Percentiles rank a stretch among this genome's conserved stretches.
Conservation (phyloP, 176 grass and related monocot species). For the Bothriochloa decipiens region DNA sequence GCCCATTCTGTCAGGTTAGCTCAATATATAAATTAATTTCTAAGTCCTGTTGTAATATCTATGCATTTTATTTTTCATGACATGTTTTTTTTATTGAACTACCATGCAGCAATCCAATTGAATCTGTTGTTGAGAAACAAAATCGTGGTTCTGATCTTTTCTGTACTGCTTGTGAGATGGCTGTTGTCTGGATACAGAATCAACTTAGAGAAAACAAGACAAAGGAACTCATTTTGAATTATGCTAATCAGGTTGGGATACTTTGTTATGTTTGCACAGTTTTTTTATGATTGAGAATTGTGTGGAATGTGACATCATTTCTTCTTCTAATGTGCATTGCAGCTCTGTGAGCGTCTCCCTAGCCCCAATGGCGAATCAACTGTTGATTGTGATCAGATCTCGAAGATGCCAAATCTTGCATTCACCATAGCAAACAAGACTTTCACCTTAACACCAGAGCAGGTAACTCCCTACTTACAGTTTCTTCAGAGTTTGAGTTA, state of each 20-base stretch:
- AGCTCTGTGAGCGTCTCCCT: conserved; percentile 85
- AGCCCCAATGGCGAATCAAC: conserved; percentile 80
- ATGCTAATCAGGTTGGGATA: conserved; percentile 66
- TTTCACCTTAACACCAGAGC: conserved; percentile 79
- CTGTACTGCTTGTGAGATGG: conserved; percentile 90
- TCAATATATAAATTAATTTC: conserved; percentile 13
- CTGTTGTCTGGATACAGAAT: conserved; percentile 96
- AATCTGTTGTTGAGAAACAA: conserved; percentile 67
- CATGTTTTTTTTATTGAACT: conserved; percentile 26
- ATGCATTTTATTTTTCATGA: background rate
- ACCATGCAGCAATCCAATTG: conserved; percentile 65
- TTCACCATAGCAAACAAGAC: conserved; percentile 75
- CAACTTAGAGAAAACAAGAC: conserved; percentile 77
- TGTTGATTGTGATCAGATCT: conserved; percentile 68
- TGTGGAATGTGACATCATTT: background rate
- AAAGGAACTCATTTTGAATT: conserved; percentile 66
- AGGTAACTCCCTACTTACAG: conserved; percentile 48
- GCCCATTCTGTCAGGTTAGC: conserved; percentile 68
- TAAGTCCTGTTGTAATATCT: conserved; percentile 2
- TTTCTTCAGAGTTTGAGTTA: background rate
- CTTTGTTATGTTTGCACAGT: background rate
- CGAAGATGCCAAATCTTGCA: conserved; percentile 78
- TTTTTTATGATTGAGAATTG: conserved; percentile 19
- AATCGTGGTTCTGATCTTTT: conserved; percentile 63
- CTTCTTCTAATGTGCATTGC: background rate